A percentile compares a stretch with the other conserved stretches of the same genome.
Evolutionary conservation across 306 rosid genomes (phyloP).

Genomic region (Rosa rugosa): DNA sequence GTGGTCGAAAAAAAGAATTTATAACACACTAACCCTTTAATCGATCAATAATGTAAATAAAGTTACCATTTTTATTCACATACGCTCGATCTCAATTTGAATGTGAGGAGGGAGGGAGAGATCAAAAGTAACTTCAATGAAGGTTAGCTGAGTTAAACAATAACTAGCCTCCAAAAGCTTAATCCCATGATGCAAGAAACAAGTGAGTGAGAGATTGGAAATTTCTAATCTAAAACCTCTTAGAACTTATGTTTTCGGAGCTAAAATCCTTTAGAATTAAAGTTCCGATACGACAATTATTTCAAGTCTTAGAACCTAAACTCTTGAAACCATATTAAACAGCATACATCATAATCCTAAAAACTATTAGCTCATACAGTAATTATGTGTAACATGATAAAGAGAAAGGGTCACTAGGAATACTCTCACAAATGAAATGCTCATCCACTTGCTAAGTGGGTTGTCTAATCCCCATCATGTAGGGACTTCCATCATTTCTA

Average conservation of each 20-base stretch:
- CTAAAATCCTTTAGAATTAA: not conserved
- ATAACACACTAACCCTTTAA: not conserved
- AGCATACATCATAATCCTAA: not conserved
- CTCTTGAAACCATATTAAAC: not conserved
- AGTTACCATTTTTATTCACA: not conserved
- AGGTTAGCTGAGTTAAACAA: not conserved
- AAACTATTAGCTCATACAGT: not conserved
- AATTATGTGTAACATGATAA: not conserved
- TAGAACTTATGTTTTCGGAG: not conserved
- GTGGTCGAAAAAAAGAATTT: not conserved
- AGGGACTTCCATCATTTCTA: not conserved
- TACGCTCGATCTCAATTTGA: no score
- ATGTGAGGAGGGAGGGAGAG: no score
- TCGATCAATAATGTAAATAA: not conserved
- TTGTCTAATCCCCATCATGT: conserved; percentile 26
- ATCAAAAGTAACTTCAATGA: no score
- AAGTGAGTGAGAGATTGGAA: not conserved
- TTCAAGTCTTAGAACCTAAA: not conserved
- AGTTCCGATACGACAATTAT: not conserved
- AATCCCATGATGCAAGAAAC: not conserved
- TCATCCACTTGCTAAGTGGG: conserved; percentile 31
- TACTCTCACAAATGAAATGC: conserved; percentile 27
- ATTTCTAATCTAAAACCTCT: not conserved
- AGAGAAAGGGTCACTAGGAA: conserved; percentile 12
- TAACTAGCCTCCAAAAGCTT: not conserved